These are phyloP conservation scores for Xylaria bambusicola DNA, from an alignment of 495 filamentous ascomycete genomes.

Conservation along the genomic window DNA sequence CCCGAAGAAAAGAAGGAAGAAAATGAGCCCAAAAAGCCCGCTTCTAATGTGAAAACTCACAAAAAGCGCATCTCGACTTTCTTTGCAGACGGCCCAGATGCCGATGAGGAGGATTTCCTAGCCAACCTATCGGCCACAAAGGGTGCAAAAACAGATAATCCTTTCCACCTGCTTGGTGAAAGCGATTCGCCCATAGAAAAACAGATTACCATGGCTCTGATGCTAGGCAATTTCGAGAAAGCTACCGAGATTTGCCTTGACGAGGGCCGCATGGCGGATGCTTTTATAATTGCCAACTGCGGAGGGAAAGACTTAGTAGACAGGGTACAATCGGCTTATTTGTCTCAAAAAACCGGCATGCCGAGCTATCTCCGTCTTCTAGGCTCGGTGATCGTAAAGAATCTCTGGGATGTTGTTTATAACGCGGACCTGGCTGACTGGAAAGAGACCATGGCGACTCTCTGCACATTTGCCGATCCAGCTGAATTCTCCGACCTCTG, in stretches of 20 bases:
- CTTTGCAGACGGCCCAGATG: slow-evolving; percentile 71
- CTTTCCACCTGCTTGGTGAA: slow-evolving; percentile 69
- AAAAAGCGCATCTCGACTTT: slow-evolving; percentile 74
- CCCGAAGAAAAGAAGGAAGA: slow-evolving; percentile 36
- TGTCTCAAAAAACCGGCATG: slow-evolving; percentile 74
- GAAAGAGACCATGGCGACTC: slow-evolving; percentile 94
- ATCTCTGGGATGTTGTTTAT: slow-evolving; percentile 96
- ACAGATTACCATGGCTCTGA: slow-evolving; percentile 80
- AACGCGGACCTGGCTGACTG: slow-evolving; percentile 91
- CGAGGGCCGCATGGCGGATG: slow-evolving; percentile 88
- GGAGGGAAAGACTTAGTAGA: slow-evolving; percentile 92
- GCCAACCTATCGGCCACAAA: slow-evolving; percentile 64
- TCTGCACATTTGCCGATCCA: slow-evolving; percentile 91
- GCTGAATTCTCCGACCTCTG: slow-evolving; percentile 95
- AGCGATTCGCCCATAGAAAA: slow-evolving; percentile 80
- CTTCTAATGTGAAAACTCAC: slow-evolving; percentile 36
- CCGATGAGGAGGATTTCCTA: slow-evolving; percentile 80
- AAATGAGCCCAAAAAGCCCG: slow-evolving; percentile 47
- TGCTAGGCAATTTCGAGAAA: slow-evolving; percentile 87
- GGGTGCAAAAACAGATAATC: slow-evolving; percentile 54
- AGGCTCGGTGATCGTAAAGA: slow-evolving; percentile 91
- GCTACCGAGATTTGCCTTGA: slow-evolving; percentile 85
- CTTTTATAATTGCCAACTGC: slow-evolving; percentile 97
- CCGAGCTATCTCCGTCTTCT: slow-evolving; percentile 93
- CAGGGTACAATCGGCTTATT: slow-evolving; percentile 89